Evolutionary conservation across 139 green algal species (phyloP).

Genomic region (Coccomyxa sp.): DNA sequence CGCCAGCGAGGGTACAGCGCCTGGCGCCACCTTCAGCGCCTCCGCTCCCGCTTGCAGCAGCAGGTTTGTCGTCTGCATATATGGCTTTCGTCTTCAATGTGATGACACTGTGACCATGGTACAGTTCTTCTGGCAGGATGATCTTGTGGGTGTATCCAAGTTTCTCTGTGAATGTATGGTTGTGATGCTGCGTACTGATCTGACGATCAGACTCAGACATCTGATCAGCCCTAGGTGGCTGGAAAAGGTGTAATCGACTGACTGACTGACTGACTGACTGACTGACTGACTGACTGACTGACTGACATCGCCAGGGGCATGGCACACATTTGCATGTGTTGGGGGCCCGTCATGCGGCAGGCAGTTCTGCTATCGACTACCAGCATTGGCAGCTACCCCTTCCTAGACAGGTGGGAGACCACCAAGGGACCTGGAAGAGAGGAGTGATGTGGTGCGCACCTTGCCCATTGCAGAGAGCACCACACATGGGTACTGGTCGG

Average conservation of each 20-base stretch:
- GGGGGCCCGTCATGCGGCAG: too few species aligned
- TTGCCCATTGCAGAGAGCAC: constrained; percentile 99
- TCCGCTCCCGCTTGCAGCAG: constrained; percentile 82
- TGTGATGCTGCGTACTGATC: too few species aligned
- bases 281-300: not conserved
- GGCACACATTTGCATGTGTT: too few species aligned
- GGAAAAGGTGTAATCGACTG: not conserved
- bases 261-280: not conserved
- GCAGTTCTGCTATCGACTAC: too few species aligned
- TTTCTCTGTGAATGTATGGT: too few species aligned
- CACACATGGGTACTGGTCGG: constrained; percentile 78
- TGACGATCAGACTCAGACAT: too few species aligned
- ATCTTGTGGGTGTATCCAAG: not conserved
- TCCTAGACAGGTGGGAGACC: too few species aligned
- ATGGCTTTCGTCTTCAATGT: not conserved
- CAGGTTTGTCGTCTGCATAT: constrained; percentile 88
- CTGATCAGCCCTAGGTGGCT: not conserved
- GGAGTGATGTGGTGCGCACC: constrained; percentile 22
- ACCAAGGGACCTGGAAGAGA: not conserved
- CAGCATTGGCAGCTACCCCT: not conserved
- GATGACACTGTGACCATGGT: not conserved
- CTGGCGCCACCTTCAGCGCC: constrained; percentile 55
- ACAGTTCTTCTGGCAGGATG: not conserved
- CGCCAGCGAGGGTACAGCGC: constrained; percentile 42
- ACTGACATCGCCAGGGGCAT: not conserved